Conservation (phyloP, 2,329 filamentous ascomycete genomes). For the Purpureocillium lavendulum region DNA sequence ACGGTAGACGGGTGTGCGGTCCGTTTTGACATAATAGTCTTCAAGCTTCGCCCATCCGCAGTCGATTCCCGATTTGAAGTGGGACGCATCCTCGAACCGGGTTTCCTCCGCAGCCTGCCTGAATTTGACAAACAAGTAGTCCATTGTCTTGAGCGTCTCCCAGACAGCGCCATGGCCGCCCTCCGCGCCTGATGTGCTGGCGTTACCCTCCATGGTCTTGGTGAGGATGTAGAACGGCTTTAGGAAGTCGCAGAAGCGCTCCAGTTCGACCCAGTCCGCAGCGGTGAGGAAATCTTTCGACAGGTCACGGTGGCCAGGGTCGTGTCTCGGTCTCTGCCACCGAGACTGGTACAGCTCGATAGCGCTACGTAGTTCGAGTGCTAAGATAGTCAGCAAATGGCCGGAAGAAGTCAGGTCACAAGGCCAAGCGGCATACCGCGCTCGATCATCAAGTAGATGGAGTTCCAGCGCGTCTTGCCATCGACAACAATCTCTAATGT, state of each 20-base stretch:
- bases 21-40: constrained; percentile 1
- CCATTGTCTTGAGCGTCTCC: constrained; percentile 2
- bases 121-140: constrained; percentile 1
- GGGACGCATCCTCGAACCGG: neutral
- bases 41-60: constrained; percentile 2
- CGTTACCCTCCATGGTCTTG: neutral
- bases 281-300: constrained; percentile 1
- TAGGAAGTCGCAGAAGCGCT: constrained; percentile 1
- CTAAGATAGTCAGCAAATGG: neutral
- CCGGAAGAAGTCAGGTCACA: too few species aligned
- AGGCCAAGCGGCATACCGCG: neutral
- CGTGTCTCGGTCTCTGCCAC: neutral
- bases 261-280: neutral
- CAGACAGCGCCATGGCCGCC: neutral
- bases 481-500: neutral
- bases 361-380: neutral
- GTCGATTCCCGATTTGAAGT: neutral
- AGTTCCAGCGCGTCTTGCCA: constrained; percentile 1
- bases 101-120: neutral
- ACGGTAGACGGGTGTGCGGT: constrained; percentile 1
- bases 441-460: neutral
- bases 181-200: neutral
- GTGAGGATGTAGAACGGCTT: constrained; percentile 1
- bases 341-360: constrained; percentile 1
- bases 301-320: neutral